Evolutionary conservation across 768 basidiomycete genomes (phyloP), one percentile per base, ranked within the genome.

Genomic region (Pleurotus citrinopileatus): DNA sequence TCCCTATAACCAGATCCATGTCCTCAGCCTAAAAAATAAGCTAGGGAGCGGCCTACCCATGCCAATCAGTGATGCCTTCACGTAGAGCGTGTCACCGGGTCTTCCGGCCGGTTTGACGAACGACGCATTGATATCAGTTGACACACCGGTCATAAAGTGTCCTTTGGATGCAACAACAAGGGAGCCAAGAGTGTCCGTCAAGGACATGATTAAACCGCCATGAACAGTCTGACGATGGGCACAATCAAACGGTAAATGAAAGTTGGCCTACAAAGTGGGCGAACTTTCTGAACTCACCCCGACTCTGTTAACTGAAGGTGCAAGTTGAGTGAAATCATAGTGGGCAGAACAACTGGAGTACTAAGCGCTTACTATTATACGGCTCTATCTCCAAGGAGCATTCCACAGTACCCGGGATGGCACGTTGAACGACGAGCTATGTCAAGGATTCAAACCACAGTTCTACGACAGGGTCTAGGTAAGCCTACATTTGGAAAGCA

Each of bases 101-200:
- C 73, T 77, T n/a, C 91, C 91, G 4, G 80, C 87, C 17, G 88
- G 89, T 28, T 83, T 82, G 54, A 92, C 81, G 57, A 92, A 93
- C 1, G 87, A 87, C 51, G 83, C 67, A 20, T 76, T 84, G 58
- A 94, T 82, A 64, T 93, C 91, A 2, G 89, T 90, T 2, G 89
- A 91, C 8, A 93, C 90, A 13, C 91, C 90, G 0, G 91, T 93
- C 90, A 91, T 91, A 62, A 73, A 94, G 7, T 91, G 85, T 2
- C 91, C 91, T 58, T 84, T 85, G 12, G 84, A 80, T 1, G 90
- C 87, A 22, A 94, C 81, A n/a, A 87, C 90, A 15, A 93, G 79
- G 1, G 91, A 92, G 3, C 91, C 91, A 15, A 93, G 68, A 12
- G 90, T 91, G 66, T 93, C 91, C 3, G 91, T 92, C 26, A 94